Base-by-base conservation (phyloP, 768 basidiomycete genomes). In the Boletus speciosus region DNA sequence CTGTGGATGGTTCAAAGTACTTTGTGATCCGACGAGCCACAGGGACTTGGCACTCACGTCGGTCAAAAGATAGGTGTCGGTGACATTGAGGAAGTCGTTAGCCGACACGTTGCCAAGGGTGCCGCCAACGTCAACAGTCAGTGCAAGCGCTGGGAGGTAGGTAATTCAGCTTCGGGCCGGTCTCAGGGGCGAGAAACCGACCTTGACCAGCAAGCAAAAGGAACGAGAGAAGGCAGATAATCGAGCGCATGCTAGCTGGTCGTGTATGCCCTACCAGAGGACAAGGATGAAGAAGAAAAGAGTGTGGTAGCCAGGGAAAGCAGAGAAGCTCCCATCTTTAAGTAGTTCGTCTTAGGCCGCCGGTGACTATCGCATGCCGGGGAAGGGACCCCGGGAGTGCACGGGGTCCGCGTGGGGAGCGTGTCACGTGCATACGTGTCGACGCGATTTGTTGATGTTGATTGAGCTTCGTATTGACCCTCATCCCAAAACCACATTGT, bases 171-270 rank as follows among this genome's bases (percentile, higher is more conserved):
- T n/a, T 10, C 10, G 19, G 19, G 15, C 4, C 12, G 14, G 31
- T 27, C 31, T 57, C 21, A 40, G 14, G 35, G 16, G 2, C 4
- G 51, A 15, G n/a, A 50, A 61, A 41, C 61, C 16, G n/a, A 84
- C 86, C 83, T 82, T 77, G 83, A 59, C 81, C 76, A 66, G 81
- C 82, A 73, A 85, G 75, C 61, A 80, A 61, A 51, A 73, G 42
- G 43, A 75, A 27, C 4, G 55, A 66, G 57, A 67, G 50, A 54
- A 73, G 42, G 57, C 65, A 58, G 52, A 61, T 9, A 29, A 66
- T 52, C 35, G 56, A 56, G 57, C 55, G 64, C 71, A 71, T 71
- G 65, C 54, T 65, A 56, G 56, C 48, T 56, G 41, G 58, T 7
- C 43, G 61, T 63, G 65, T 52, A 57, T 51, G 54, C 57, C 71